These are phyloP conservation scores for Agrocybe praecox DNA, from an alignment of 768 basidiomycete species.

Conservation along the genomic window DNA sequence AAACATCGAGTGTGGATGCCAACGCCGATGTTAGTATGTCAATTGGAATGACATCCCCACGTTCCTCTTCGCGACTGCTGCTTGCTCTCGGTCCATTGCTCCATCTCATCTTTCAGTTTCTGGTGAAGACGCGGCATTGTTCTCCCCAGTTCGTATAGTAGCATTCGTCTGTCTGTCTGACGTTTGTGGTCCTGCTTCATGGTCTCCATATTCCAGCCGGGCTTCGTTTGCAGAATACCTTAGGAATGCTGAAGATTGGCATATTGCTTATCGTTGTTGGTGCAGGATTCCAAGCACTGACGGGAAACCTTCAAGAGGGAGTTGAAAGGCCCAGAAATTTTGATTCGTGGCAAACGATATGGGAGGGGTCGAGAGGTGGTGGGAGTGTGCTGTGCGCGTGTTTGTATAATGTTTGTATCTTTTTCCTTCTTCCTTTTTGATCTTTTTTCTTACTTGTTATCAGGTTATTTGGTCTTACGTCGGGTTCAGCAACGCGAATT, in stretches of 20 bases:
- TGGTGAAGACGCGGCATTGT: conserved; percentile 32
- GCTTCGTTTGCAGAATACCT: conserved; percentile 61
- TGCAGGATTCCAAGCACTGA: conserved; percentile 50
- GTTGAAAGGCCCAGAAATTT: conserved; percentile 37
- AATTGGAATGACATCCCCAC: no score
- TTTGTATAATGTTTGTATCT: conserved; percentile 46
- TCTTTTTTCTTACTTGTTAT: background rate
- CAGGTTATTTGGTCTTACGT: conserved; percentile 54
- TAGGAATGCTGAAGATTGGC: conserved; percentile 59
- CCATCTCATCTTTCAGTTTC: conserved; percentile 34
- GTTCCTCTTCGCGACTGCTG: no score
- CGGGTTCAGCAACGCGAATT: conserved; percentile 72
- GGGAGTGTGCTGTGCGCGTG: conserved; percentile 53
- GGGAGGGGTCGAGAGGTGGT: conserved; percentile 46
- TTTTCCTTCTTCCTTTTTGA: background rate
- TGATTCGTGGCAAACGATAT: conserved; percentile 19
- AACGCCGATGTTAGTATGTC: no score
- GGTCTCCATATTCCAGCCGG: conserved; percentile 54
- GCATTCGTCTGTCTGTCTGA: conserved; percentile 39
- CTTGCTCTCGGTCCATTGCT: no score
- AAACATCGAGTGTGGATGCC: no score
- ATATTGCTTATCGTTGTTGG: conserved; percentile 49
- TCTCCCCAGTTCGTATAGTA: conserved; percentile 24
- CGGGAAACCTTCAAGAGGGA: conserved; percentile 26
- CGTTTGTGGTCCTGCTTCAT: conserved; percentile 37